Evolutionary conservation across 805 yeast genomes (phyloP).

Genomic region (Debaryomyces hansenii): DNA sequence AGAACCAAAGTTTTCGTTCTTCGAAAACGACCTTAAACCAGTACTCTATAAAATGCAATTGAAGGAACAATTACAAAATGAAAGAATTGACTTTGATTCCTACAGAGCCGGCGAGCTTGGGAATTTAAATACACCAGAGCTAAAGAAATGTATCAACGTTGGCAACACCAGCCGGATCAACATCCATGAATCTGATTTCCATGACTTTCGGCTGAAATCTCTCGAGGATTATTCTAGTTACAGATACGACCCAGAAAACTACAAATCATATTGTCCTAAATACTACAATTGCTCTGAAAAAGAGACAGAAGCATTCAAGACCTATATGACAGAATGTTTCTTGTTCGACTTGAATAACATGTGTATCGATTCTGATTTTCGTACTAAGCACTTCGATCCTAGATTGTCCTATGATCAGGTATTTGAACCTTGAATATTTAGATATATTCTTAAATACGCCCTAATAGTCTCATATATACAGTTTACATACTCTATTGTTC

Average conservation of each 20-base stretch:
- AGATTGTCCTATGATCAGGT: neutral
- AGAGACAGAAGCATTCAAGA: constrained; percentile 1
- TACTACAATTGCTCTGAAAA: neutral
- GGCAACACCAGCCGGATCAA: neutral
- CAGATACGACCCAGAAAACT: neutral
- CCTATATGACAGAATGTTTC: constrained; percentile 1
- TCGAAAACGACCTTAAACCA: constrained; percentile 2
- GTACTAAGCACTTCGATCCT: neutral
- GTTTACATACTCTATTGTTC: no score
- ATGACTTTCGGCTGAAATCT: constrained; percentile 11
- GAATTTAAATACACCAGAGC: neutral
- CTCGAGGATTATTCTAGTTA: constrained; percentile 3
- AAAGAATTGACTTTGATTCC: constrained; percentile 8
- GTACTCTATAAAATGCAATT: constrained; percentile 7
- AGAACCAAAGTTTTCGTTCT: neutral
- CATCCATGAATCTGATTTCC: constrained; percentile 14
- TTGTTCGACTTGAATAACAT: neutral
- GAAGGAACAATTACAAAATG: constrained; percentile 3
- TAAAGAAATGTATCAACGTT: constrained; percentile 2
- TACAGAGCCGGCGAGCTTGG: constrained; percentile 7
- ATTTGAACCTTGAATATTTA: neutral
- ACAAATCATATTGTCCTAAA: constrained; percentile 1
- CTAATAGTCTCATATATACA: neutral
- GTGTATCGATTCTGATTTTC: neutral
- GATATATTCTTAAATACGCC: neutral